These are phyloP conservation scores for Phylloporus sp. DNA, from an alignment of 768 basidiomycete species.

Conservation along the genomic window DNA sequence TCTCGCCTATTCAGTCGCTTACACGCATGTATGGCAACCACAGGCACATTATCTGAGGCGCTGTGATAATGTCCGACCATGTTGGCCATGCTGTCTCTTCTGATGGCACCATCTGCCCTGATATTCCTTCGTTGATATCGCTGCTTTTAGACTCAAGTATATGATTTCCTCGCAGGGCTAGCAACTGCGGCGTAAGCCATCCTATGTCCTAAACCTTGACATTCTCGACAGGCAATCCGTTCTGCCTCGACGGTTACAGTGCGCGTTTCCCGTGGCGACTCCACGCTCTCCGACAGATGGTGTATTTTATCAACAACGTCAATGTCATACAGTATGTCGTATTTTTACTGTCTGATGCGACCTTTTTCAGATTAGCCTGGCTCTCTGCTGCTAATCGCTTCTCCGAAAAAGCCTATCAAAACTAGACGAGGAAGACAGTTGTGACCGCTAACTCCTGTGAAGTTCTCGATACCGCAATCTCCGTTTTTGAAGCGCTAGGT, in stretches of 20 bases:
- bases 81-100: constrained; percentile 22
- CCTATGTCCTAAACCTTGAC: constrained; percentile 13
- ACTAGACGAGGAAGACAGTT: constrained; percentile 17
- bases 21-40: constrained; percentile 22
- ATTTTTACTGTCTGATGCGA: neutral
- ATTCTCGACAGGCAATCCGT: constrained; percentile 15
- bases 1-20: constrained; percentile 28
- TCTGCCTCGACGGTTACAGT: constrained; percentile 2
- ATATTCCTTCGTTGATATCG: constrained; percentile 22
- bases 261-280: constrained; percentile 13
- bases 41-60: constrained; percentile 21
- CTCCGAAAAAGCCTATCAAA: constrained; percentile 35
- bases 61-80: constrained; percentile 31
- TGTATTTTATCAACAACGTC: neutral
- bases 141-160: constrained; percentile 16
- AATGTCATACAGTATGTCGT: neutral
- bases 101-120: constrained; percentile 12
- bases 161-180: constrained; percentile 14
- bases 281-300: constrained; percentile 1
- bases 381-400: constrained; percentile 12
- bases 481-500: constrained; percentile 21
- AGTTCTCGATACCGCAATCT: constrained; percentile 32
- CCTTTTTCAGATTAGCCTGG: constrained; percentile 15
- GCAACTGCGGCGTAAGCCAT: constrained; percentile 6
- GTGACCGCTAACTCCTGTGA: constrained; percentile 26